phyloP scores from a whole-genome alignment of 2,329 filamentous ascomycete species.

The Aspergillus jensenii region DNA sequence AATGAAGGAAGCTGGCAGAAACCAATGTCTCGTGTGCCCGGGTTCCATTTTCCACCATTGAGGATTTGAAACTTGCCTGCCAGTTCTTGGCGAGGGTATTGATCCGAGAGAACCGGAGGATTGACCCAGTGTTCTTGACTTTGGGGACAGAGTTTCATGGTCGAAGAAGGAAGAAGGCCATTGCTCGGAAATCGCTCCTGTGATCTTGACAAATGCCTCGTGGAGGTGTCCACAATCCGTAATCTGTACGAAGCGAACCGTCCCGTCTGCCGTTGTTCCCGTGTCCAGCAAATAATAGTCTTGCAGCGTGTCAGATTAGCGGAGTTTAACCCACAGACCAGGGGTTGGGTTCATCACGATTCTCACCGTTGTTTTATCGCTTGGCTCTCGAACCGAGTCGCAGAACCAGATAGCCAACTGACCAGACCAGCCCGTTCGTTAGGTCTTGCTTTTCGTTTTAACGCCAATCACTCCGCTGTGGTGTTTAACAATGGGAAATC shows the following conservation, averaged over 20 bases:
- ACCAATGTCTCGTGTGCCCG: not conserved
- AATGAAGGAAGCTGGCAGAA: not conserved
- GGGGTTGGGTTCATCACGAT: not conserved
- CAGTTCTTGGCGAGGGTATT: constrained; percentile 4
- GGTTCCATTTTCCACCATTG: not conserved
- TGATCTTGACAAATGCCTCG: not conserved
- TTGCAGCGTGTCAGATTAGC: not conserved
- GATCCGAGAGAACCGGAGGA: too few relatives aligned
- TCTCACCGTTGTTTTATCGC: not conserved
- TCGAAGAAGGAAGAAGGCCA: not conserved
- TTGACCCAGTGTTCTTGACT: not conserved
- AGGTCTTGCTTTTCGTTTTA: not conserved
- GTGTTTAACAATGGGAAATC: not conserved
- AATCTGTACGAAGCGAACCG: constrained; percentile 12
- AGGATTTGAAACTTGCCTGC: not conserved
- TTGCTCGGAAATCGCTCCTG: not conserved
- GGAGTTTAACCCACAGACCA: not conserved
- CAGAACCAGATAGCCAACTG: not conserved
- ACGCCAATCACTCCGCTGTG: too few relatives aligned
- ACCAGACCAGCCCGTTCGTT: not conserved
- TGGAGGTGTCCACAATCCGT: constrained; percentile 2
- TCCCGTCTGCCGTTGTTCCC: constrained; percentile 7
- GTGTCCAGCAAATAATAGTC: constrained; percentile 5
- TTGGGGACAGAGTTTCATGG: not conserved
- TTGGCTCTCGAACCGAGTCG: not conserved